Base-by-base conservation (phyloP, 2,329 filamentous ascomycete genomes). In the Pyrenophora teres region DNA sequence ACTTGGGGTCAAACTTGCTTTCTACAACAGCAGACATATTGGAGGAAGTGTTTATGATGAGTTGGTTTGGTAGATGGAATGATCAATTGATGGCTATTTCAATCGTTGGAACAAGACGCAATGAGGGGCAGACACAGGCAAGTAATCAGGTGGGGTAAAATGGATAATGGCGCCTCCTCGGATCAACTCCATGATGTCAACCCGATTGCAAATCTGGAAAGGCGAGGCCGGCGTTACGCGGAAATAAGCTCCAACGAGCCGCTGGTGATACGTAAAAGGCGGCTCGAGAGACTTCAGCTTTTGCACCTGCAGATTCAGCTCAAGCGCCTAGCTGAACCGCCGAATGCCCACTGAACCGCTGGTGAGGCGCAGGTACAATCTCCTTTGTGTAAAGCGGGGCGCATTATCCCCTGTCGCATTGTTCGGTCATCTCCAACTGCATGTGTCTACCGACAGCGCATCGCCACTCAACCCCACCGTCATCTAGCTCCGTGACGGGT, bases 1-100 rank as follows among this genome's bases (percentile, higher is more conserved):
- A 76, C 70, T 80, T 78, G 51, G 78, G 77, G 51, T 80, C 75
- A 62, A 76, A 81, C 61, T 75, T 78, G 57, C 74, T 75, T 62
- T 78, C 75, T 51, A 79, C 75, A 50, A 79, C 73, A 38, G 68
- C 66, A 55, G 67, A 57, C 69, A 72, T 72, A 27, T 47, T 65
- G 62, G 45, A 9, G 50, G 62, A 46, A 9, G 50, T 27, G 18
- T 6, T n/a, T 40, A 40, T 32, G 15, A 35, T n/a, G 31, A 30
- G 31, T 30, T 12, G 27, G 8, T 44, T 4, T 23, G 13, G 13
- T 0, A 16, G 32, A 25, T 40, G 25, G 38, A n/a, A 46, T 13
- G 9, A 32, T 38, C 15, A 21, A 23, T 30, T 35, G 44, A 13
- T 25, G 6, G 30, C 13, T 15, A 23, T 16, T 21, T 47, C 32